Conservation (phyloP, 805 yeast species). For the Wickerhamiella azymoides region DNA sequence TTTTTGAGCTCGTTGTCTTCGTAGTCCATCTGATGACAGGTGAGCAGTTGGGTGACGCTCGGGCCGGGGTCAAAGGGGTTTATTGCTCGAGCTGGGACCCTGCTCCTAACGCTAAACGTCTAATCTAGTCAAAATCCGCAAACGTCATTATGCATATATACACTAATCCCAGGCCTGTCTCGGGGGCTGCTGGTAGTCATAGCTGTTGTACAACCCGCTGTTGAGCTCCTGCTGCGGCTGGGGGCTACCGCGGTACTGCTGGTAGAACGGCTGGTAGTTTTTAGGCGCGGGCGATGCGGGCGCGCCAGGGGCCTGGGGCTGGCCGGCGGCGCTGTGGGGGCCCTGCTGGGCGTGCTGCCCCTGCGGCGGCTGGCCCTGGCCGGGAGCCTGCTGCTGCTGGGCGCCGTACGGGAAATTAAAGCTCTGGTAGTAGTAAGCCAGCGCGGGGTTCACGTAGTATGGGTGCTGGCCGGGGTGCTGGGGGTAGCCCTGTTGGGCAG, state of each 20-base stretch:
- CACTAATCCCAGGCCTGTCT: background rate
- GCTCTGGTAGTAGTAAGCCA: slow-evolving; percentile 7
- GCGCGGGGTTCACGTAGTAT: slow-evolving; percentile 1
- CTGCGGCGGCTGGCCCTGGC: slow-evolving; percentile 5
- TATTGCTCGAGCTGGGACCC: too few species aligned
- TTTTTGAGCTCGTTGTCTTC: background rate
- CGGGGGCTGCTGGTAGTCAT: background rate
- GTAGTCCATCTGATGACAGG: background rate
- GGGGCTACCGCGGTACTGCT: slow-evolving; percentile 8
- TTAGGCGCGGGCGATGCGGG: slow-evolving; percentile 8
- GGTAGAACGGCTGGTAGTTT: slow-evolving; percentile 5
- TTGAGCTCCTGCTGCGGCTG: slow-evolving; percentile 9
- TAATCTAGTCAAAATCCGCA: background rate
- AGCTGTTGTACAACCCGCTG: background rate
- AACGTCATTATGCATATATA: background rate
- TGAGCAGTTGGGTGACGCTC: background rate
- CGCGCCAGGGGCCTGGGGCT: background rate
- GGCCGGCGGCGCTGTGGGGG: background rate
- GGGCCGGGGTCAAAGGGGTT: too few species aligned
- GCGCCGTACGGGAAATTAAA: slow-evolving; percentile 1
- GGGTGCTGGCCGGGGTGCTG: slow-evolving; percentile 1
- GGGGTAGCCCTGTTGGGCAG: slow-evolving; percentile 2
- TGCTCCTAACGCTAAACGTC: too few species aligned
- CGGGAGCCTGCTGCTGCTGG: slow-evolving; percentile 7
- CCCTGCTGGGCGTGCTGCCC: slow-evolving; percentile 10